Conservation (phyloP, 148 eudicot genomes). For the Mesembryanthemum crystallinum region DNA sequence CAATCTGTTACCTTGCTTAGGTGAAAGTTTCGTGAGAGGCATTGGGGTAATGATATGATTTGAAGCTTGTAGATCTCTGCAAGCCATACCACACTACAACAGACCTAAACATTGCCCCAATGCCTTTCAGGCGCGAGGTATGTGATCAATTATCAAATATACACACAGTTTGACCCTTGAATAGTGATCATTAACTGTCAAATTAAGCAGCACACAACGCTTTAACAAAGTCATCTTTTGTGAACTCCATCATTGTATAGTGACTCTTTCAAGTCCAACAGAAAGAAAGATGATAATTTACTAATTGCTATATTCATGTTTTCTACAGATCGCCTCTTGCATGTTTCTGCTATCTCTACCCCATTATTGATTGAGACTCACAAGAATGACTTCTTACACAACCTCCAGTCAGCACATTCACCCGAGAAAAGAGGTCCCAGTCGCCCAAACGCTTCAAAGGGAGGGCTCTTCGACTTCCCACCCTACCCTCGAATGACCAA, state of each 20-base stretch:
- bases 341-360: constrained; percentile 1
- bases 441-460: constrained; percentile 50
- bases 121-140: no score
- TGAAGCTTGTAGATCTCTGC: no score
- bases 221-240: not conserved
- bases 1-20: no score
- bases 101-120: no score
- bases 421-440: constrained; percentile 10
- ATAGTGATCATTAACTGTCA: no score
- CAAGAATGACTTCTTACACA: not conserved
- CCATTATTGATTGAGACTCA: constrained; percentile 12
- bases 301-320: constrained; percentile 8
- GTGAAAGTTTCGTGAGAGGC: no score
- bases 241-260: not conserved
- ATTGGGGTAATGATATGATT: no score
- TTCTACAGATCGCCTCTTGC: constrained; percentile 15
- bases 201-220: not conserved
- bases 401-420: not conserved
- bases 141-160: no score
- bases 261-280: not conserved
- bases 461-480: constrained; percentile 34
- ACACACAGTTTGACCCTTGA: no score
- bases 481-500: constrained; percentile 52
- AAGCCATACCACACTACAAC: no score
- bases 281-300: not conserved